These are phyloP conservation scores for Epithele typhae DNA, from an alignment of 768 basidiomycete species.

Conservation along the genomic window DNA sequence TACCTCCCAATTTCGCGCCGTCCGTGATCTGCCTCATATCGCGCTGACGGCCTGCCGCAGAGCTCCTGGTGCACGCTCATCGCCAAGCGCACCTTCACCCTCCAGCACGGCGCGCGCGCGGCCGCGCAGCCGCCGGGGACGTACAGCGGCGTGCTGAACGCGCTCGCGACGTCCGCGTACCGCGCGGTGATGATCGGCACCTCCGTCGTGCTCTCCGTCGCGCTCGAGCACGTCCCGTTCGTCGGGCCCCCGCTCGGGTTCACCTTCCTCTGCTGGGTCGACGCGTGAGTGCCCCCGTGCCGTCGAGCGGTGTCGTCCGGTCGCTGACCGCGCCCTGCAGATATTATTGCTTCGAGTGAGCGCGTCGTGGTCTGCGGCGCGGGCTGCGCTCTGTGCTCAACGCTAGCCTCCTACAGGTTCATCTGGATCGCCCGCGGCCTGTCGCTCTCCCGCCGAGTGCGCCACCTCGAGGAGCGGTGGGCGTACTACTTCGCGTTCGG, in stretches of 20 bases:
- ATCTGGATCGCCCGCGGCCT: slow-evolving; percentile 74
- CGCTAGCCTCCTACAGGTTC: slow-evolving; percentile 41
- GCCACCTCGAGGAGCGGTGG: slow-evolving; percentile 85
- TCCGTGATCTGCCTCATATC: not conserved
- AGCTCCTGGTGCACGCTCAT: slow-evolving; percentile 74
- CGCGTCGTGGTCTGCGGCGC: slow-evolving; percentile 9
- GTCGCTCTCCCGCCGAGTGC: slow-evolving; percentile 62
- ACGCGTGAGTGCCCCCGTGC: slow-evolving; percentile 51
- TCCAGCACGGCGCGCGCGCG: slow-evolving; percentile 66
- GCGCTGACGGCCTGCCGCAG: slow-evolving; percentile 33
- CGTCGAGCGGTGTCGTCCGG: too few relatives aligned
- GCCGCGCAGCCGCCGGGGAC: slow-evolving; percentile 48
- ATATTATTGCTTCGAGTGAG: slow-evolving; percentile 89
- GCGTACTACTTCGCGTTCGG: slow-evolving; percentile 86
- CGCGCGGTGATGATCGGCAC: slow-evolving; percentile 79
- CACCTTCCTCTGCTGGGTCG: slow-evolving; percentile 79
- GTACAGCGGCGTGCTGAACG: slow-evolving; percentile 67
- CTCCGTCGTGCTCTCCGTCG: slow-evolving; percentile 64
- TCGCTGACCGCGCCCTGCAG: slow-evolving; percentile 33
- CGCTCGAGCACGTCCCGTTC: slow-evolving; percentile 58
- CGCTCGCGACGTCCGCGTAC: slow-evolving; percentile 78
- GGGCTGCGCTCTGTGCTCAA: not conserved
- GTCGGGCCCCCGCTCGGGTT: slow-evolving; percentile 60
- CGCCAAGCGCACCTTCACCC: slow-evolving; percentile 66
- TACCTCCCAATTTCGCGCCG: too few relatives aligned